Evolutionary conservation across 768 basidiomycete genomes (phyloP).

Genomic region (Trametes maxima): DNA sequence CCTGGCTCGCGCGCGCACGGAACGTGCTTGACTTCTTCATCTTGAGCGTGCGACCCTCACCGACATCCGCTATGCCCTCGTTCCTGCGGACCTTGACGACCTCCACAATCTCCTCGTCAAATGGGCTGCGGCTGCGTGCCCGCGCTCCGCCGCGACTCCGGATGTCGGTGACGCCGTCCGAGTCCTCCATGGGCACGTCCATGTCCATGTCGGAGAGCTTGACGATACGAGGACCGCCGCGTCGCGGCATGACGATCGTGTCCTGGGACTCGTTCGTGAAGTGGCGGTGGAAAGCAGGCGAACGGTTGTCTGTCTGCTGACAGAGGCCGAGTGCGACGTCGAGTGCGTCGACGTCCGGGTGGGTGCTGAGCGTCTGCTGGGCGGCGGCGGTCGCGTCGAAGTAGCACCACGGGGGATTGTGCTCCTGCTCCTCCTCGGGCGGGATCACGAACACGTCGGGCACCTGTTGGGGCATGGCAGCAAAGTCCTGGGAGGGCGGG

Average conservation of each 20-base stretch:
- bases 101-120: slow-evolving; percentile 39
- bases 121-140: slow-evolving; percentile 11
- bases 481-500: slow-evolving; percentile 33
- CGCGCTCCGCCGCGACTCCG: slow-evolving; percentile 16
- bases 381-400: slow-evolving; percentile 35
- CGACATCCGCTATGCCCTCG: slow-evolving; percentile 32
- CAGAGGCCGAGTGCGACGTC: slow-evolving; percentile 32
- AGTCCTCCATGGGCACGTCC: slow-evolving; percentile 6
- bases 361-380: slow-evolving; percentile 23
- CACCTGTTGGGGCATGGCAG: slow-evolving; percentile 23
- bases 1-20: slow-evolving; percentile 37
- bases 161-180: slow-evolving; percentile 19
- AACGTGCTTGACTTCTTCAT: slow-evolving; percentile 38
- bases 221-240: neutral
- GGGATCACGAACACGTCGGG: slow-evolving; percentile 41
- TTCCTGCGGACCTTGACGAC: slow-evolving; percentile 38
- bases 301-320: slow-evolving; percentile 35
- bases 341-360: slow-evolving; percentile 35
- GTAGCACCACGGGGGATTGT: slow-evolving; percentile 37
- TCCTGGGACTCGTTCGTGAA: slow-evolving; percentile 29
- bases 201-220: slow-evolving; percentile 19
- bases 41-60: slow-evolving; percentile 22
- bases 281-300: slow-evolving; percentile 34
- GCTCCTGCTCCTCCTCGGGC: slow-evolving; percentile 40
- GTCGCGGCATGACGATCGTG: slow-evolving; percentile 34